These are phyloP conservation scores for Chaetomiaceae sp. DNA, from an alignment of 2,329 filamentous ascomycete genomes.

Conservation along the genomic window DNA sequence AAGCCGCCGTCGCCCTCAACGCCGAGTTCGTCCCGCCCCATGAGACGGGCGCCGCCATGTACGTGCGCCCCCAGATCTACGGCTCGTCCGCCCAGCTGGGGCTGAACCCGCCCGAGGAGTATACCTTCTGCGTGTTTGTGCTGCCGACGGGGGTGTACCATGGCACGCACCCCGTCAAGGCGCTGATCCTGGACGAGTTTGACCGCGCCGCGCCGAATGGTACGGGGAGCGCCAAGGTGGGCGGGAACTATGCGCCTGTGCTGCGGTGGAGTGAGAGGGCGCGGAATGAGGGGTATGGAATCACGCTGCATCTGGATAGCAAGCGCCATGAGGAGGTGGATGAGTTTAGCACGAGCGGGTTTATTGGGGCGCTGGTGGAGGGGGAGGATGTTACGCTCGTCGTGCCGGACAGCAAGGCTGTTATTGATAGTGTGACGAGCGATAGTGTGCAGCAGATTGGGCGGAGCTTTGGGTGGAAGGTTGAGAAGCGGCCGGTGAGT, in stretches of 20 bases:
- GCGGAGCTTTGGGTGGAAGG: constrained; percentile 73
- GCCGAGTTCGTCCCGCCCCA: constrained; percentile 89
- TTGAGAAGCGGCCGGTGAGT: constrained; percentile 67
- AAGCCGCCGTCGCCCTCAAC: constrained; percentile 80
- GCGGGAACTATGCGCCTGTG: constrained; percentile 94
- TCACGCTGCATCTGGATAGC: constrained; percentile 90
- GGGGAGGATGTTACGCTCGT: constrained; percentile 65
- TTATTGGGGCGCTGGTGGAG: constrained; percentile 71
- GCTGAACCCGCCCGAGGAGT: constrained; percentile 82
- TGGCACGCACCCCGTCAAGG: constrained; percentile 80
- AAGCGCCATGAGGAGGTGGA: constrained; percentile 80
- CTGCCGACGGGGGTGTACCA: constrained; percentile 93
- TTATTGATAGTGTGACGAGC: constrained; percentile 83
- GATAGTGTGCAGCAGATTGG: constrained; percentile 74
- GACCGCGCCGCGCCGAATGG: constrained; percentile 90
- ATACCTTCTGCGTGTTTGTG: constrained; percentile 85
- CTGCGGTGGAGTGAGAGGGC: constrained; percentile 83
- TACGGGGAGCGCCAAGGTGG: constrained; percentile 87
- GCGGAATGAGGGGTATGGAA: constrained; percentile 75
- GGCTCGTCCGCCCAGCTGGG: constrained; percentile 84
- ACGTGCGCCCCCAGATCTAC: constrained; percentile 84
- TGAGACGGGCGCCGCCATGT: constrained; percentile 84
- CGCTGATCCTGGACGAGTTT: constrained; percentile 85
- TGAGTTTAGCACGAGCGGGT: constrained; percentile 92
- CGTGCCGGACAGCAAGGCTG: constrained; percentile 80